These are phyloP conservation scores for Entomophthora muscae DNA, from an alignment of 371 early-diverging fungal genomes.

Conservation along the genomic window DNA sequence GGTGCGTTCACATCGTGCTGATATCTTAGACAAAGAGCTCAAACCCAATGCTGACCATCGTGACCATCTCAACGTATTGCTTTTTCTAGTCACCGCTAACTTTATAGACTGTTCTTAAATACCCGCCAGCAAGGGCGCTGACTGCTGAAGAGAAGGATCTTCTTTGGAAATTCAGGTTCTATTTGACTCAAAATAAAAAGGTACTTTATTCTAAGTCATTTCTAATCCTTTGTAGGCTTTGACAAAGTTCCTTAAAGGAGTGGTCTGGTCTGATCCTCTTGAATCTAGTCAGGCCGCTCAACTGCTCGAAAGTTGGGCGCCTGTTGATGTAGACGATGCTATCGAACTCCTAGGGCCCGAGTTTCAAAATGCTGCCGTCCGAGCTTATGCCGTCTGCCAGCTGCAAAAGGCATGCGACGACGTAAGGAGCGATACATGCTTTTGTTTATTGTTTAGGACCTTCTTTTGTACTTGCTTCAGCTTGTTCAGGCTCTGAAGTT, in stretches of 20 bases:
- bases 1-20: slow-evolving; percentile 76
- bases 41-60: slow-evolving; percentile 87
- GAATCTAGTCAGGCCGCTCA: slow-evolving; percentile 85
- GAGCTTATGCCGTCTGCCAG: slow-evolving; percentile 77
- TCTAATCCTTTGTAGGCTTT: slow-evolving; percentile 35
- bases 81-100: too few relatives aligned
- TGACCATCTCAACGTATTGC: slow-evolving; percentile 73
- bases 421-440: slow-evolving; percentile 20
- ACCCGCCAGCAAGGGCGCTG: slow-evolving; percentile 72
- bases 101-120: slow-evolving; percentile 68
- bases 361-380: slow-evolving; percentile 65
- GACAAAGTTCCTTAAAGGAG: slow-evolving; percentile 90
- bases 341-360: slow-evolving; percentile 77
- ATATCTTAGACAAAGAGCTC: slow-evolving; percentile 75
- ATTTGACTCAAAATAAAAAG: slow-evolving; percentile 73
- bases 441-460: slow-evolving; percentile 30
- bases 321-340: slow-evolving; percentile 85
- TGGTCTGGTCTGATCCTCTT: slow-evolving; percentile 82
- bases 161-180: slow-evolving; percentile 92
- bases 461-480: slow-evolving; percentile 78
- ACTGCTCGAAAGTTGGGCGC: slow-evolving; percentile 69
- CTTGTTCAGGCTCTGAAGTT: slow-evolving; percentile 95
- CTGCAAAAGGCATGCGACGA: slow-evolving; percentile 82
- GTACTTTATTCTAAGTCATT: slow-evolving; percentile 19
- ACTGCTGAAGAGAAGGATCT: slow-evolving; percentile 78